These are phyloP conservation scores for Gryganskiella cystojenkinii DNA, from an alignment of 192 early-diverging fungal genomes.

Conservation along the genomic window DNA sequence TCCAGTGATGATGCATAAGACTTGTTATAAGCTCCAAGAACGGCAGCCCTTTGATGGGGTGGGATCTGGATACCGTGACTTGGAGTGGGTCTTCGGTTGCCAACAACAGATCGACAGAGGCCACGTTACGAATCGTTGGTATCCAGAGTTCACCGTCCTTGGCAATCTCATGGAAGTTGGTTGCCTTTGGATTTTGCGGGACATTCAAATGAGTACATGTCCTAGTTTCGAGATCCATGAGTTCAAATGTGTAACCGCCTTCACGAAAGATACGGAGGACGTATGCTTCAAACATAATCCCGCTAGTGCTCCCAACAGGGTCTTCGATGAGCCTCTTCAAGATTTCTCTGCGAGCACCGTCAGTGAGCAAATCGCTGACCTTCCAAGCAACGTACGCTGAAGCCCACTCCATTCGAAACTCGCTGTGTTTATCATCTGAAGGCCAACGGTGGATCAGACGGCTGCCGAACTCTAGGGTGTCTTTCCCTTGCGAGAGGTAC, in stretches of 20 bases:
- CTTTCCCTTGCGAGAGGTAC: constrained; percentile 15
- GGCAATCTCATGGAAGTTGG: neutral
- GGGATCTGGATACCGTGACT: neutral
- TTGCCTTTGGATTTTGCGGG: neutral
- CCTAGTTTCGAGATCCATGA: neutral
- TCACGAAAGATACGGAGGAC: neutral
- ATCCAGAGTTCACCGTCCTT: neutral
- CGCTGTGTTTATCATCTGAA: constrained; percentile 6
- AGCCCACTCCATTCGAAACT: constrained; percentile 10
- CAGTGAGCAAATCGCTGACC: constrained; percentile 3
- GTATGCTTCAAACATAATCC: neutral
- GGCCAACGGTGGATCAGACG: constrained; percentile 29
- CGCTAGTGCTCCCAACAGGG: constrained; percentile 8
- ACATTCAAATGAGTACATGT: neutral
- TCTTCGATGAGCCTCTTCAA: constrained; percentile 6
- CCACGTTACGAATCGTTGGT: neutral
- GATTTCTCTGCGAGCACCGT: constrained; percentile 6
- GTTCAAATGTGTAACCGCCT: constrained; percentile 15
- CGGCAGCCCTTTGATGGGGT: neutral
- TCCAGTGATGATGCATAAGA: neutral
- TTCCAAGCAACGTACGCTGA: neutral
- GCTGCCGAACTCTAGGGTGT: constrained; percentile 20
- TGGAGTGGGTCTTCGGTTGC: neutral
- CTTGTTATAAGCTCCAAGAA: neutral
- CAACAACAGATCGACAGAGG: neutral